A percentile compares a stretch with the other conserved stretches of the same genome.
Evolutionary conservation across 2,329 filamentous ascomycete species (phyloP).

Genomic region (Didymella arachidicola): DNA sequence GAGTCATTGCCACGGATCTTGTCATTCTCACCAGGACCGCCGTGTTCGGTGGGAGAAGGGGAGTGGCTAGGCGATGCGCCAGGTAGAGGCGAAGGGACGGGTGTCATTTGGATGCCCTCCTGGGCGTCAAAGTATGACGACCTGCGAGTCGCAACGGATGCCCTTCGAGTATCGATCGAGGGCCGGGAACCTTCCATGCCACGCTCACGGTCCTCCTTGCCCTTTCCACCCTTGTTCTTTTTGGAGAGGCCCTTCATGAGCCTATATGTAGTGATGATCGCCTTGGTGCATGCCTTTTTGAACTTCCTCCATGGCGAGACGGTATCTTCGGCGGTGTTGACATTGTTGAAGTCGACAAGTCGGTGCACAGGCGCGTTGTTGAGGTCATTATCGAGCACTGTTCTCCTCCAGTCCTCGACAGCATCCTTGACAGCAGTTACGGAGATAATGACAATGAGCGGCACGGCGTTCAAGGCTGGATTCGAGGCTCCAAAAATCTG

Average conservation of each 20-base stretch:
- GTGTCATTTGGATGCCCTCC: slow-evolving; percentile 90
- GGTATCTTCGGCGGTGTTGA: slow-evolving; percentile 88
- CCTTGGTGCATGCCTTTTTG: slow-evolving; percentile 84
- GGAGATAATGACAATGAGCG: slow-evolving; percentile 88
- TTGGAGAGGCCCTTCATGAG: slow-evolving; percentile 54
- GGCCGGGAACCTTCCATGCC: slow-evolving; percentile 63
- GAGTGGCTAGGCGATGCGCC: slow-evolving; percentile 50
- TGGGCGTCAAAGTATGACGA: slow-evolving; percentile 61
- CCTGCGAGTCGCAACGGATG: slow-evolving; percentile 63
- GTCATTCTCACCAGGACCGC: slow-evolving; percentile 37
- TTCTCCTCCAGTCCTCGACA: slow-evolving; percentile 93
- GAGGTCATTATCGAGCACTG: slow-evolving; percentile 86
- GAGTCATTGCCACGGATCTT: slow-evolving; percentile 37
- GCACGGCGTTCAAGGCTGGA: slow-evolving; percentile 87
- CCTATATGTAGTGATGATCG: slow-evolving; percentile 64
- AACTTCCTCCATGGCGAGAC: slow-evolving; percentile 84
- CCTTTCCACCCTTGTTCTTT: slow-evolving; percentile 41
- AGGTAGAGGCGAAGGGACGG: slow-evolving; percentile 82
- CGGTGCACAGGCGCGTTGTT: slow-evolving; percentile 97
- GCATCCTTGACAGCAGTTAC: slow-evolving; percentile 94
- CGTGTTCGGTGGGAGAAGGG: slow-evolving; percentile 37
- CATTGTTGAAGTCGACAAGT: slow-evolving; percentile 86
- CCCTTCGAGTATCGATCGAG: slow-evolving; percentile 72
- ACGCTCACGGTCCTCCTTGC: slow-evolving; percentile 58
- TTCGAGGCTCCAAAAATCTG: slow-evolving; percentile 93